phyloP scores from a whole-genome alignment of 345 rosid genomes.

The Angophora floribunda region DNA sequence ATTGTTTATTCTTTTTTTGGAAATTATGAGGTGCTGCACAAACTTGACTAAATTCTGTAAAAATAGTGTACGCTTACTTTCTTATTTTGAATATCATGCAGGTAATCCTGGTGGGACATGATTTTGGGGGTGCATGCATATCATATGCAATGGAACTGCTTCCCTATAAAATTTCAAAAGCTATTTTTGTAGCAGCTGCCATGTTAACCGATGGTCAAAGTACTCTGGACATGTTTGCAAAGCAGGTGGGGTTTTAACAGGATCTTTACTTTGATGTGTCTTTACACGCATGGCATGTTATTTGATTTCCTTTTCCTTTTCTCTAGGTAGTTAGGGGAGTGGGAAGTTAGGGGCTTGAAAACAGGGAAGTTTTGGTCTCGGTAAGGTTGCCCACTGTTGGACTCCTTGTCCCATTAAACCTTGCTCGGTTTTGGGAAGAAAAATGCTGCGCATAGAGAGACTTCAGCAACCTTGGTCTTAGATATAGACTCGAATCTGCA shows the following conservation, averaged over 20 bases:
- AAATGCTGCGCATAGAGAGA: background rate
- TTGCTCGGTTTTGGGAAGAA: background rate
- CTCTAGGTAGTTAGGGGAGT: background rate
- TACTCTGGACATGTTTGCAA: constrained; percentile 63
- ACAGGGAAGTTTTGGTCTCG: background rate
- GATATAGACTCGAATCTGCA: background rate
- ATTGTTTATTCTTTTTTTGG: background rate
- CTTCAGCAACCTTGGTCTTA: background rate
- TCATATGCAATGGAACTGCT: constrained; percentile 84
- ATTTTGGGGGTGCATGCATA: constrained; percentile 90
- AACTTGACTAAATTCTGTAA: background rate
- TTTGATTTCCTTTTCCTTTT: background rate
- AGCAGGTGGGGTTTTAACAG: constrained; percentile 34
- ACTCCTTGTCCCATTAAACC: background rate
- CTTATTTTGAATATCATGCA: constrained; percentile 9
- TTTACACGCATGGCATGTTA: background rate
- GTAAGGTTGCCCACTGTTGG: background rate
- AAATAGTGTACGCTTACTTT: background rate
- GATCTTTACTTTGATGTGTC: background rate
- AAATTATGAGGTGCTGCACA: background rate
- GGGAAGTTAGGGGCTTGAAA: background rate
- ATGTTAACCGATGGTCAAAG: constrained; percentile 73
- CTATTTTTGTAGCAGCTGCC: constrained; percentile 73
- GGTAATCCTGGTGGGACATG: constrained; percentile 95
- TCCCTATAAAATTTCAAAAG: constrained; percentile 65